These are phyloP conservation scores for Didymella segeticola DNA, from an alignment of 2,329 filamentous ascomycete genomes.

Conservation along the genomic window DNA sequence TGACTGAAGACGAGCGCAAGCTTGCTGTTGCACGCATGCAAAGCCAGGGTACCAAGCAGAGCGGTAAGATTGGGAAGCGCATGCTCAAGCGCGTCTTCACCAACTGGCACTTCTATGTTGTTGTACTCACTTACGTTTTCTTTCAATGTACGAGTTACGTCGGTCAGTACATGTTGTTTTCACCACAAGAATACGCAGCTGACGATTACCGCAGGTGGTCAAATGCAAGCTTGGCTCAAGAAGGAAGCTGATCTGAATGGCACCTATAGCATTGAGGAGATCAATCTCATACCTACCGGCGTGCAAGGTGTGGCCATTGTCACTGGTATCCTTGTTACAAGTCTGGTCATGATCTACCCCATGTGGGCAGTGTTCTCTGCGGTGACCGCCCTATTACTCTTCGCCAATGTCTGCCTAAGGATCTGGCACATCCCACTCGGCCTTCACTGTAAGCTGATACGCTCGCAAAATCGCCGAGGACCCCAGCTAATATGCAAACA, in stretches of 20 bases:
- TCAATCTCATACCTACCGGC: conserved; percentile 58
- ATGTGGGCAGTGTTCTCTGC: conserved; percentile 55
- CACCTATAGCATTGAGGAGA: conserved; percentile 53
- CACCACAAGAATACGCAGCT: neutral
- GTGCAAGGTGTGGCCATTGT: conserved; percentile 55
- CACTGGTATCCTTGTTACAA: conserved; percentile 56
- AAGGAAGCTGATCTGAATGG: conserved; percentile 42
- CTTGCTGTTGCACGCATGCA: conserved; percentile 32
- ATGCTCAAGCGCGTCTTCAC: conserved; percentile 54
- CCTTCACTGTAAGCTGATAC: conserved; percentile 39
- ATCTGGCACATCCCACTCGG: conserved; percentile 56
- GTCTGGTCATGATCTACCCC: conserved; percentile 57
- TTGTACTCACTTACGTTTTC: conserved; percentile 54
- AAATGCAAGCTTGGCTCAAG: conserved; percentile 61
- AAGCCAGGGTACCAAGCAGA: conserved; percentile 36
- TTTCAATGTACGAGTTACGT: conserved; percentile 49
- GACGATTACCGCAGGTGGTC: conserved; percentile 25
- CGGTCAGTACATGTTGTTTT: neutral
- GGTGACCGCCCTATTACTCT: conserved; percentile 46
- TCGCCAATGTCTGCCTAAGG: conserved; percentile 54
- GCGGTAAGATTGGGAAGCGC: conserved; percentile 49
- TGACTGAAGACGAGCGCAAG: conserved; percentile 41
- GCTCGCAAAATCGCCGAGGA: too few relatives aligned
- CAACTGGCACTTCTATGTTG: conserved; percentile 58
- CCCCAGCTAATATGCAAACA: conserved; percentile 13